A percentile compares a stretch with the other conserved stretches of the same genome.
phyloP scores from a whole-genome alignment of 2,329 filamentous ascomycete genomes.

The Bipolaris oryzae region DNA sequence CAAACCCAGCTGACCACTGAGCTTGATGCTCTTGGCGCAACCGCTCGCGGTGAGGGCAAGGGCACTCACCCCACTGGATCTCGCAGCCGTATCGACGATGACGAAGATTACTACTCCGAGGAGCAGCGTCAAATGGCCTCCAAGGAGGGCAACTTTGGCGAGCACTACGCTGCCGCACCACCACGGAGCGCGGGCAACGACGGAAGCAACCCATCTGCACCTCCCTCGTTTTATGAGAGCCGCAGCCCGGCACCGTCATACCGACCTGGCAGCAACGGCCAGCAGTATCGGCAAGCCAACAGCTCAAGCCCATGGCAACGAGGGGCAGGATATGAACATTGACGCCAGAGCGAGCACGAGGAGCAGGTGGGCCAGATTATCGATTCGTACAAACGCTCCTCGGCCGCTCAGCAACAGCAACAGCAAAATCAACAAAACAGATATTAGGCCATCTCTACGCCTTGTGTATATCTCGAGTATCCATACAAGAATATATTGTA shows the following conservation, averaged over 20 bases:
- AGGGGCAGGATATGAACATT: slow-evolving; percentile 68
- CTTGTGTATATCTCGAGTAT: slow-evolving; percentile 35
- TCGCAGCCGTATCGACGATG: slow-evolving; percentile 71
- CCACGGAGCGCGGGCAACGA: slow-evolving; percentile 51
- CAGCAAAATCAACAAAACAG: slow-evolving; percentile 21
- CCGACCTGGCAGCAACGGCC: slow-evolving; percentile 47
- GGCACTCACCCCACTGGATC: slow-evolving; percentile 44
- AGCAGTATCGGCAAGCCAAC: slow-evolving; percentile 55
- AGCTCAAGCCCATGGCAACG: slow-evolving; percentile 69
- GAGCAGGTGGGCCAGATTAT: slow-evolving; percentile 45
- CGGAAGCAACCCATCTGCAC: slow-evolving; percentile 45
- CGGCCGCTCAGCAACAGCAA: slow-evolving; percentile 23
- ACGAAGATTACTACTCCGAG: slow-evolving; percentile 67
- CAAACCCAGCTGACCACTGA: slow-evolving; percentile 87
- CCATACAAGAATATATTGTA: slow-evolving; percentile 27
- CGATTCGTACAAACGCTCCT: slow-evolving; percentile 44
- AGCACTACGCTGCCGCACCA: slow-evolving; percentile 49
- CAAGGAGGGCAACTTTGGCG: slow-evolving; percentile 50
- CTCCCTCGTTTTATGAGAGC: slow-evolving; percentile 45
- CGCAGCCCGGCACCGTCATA: slow-evolving; percentile 41
- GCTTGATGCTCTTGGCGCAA: slow-evolving; percentile 86
- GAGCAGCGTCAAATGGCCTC: slow-evolving; percentile 40
- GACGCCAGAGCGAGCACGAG: slow-evolving; percentile 49
- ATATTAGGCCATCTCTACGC: slow-evolving; percentile 30
- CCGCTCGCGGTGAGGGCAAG: slow-evolving; percentile 77